Base-by-base conservation (phyloP, 2,329 filamentous ascomycete species). In the Xylariomycetidae sp. region DNA sequence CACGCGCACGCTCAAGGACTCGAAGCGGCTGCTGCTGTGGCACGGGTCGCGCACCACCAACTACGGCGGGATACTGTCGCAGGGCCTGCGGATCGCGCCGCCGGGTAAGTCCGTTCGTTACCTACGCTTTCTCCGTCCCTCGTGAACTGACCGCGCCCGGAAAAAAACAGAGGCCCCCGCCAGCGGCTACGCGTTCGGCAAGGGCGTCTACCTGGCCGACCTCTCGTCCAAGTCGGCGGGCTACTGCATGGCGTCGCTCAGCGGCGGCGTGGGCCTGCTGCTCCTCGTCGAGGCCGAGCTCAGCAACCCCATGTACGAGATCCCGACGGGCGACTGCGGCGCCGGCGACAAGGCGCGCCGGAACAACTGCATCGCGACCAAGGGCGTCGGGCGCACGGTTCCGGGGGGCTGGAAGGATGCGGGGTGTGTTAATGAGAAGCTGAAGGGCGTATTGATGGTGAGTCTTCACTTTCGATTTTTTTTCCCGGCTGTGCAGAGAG, bases 201-300 rank as follows among this genome's bases (percentile, higher is more conserved):
- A 90, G 57, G 86, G 86, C 26, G 82, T 92, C 30, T 92, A 92
- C 53, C 72, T 92, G 2, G 85, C 85, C 3, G 85, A 90, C 49
- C 85, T 87, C 67, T 81, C 76, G 0, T 81, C 74, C 54, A 92
- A 92, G 58, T 85, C 79, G 1, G 84, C 85, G 12, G 75, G 76
- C 49, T 92, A 92, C 61, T 90, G 84, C 54, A 70, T 60, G 32
- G 57, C 74, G 0, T 56, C 60, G 43, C 68, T 65, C 40, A 83
- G 80, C 15, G 72, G 68, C 10, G 71, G 73, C 20, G 74, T 77
- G 10, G 86, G 78, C 0, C 65, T 93, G 4, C 65, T 93, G 3
- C 68, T 93, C 10, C 76, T 93, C 2, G 90, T 85, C 46, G 86
- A 93, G 50, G 85, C 84, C 4, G 81, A 87, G 59, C 68, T 93